Evolutionary conservation across 495 filamentous ascomycete genomes (phyloP).

Genomic region (Penicillium steckii): DNA sequence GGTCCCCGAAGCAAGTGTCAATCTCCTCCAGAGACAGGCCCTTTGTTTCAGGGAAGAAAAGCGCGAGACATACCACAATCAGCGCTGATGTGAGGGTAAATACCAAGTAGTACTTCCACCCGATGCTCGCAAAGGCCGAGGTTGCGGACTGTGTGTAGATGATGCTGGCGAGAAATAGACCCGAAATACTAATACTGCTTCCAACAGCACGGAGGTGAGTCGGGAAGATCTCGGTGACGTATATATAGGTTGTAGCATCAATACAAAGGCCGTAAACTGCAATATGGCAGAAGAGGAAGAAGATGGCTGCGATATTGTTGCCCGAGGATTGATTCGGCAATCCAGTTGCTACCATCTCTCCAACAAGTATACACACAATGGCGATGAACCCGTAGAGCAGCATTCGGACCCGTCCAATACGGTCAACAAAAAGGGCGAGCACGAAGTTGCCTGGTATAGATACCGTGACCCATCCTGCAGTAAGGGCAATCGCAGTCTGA

Average conservation of each 20-base stretch:
- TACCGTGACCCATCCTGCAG: neutral
- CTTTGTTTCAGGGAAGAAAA: conserved; percentile 20
- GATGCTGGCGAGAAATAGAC: neutral
- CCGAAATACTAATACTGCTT: neutral
- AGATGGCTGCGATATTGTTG: too few relatives aligned
- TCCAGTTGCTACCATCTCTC: too few relatives aligned
- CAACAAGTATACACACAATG: too few relatives aligned
- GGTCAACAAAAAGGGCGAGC: neutral
- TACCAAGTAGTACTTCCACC: conserved; percentile 28
- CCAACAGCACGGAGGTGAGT: neutral
- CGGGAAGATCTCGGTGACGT: neutral
- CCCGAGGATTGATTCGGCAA: too few relatives aligned
- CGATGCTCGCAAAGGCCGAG: conserved; percentile 17
- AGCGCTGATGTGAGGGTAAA: conserved; percentile 18
- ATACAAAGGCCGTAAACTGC: neutral
- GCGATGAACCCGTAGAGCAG: neutral
- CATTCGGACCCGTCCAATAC: neutral
- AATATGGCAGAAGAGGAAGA: neutral
- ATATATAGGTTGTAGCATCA: neutral
- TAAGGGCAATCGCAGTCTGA: neutral
- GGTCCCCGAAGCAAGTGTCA: neutral
- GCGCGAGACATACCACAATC: conserved; percentile 6
- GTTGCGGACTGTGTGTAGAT: neutral
- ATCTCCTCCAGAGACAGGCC: conserved; percentile 23
- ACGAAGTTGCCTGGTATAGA: neutral